Conservation (phyloP, 192 early-diverging fungal genomes). For the Rhizoclosmatium sp. region DNA sequence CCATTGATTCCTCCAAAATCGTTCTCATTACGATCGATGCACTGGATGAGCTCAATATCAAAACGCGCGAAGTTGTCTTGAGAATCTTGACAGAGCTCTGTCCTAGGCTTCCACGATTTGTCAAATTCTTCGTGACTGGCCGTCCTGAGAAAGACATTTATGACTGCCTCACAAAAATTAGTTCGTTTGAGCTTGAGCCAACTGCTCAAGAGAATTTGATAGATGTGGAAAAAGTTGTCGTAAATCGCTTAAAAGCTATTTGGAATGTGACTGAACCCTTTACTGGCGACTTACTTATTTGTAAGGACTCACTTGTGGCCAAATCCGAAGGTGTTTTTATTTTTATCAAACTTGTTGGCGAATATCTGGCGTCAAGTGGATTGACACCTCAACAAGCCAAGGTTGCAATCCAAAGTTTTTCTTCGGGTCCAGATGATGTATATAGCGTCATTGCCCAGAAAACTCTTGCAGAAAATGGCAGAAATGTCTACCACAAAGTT, state of each 20-base stretch:
- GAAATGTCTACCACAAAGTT: neutral
- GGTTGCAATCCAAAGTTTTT: neutral
- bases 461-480: neutral
- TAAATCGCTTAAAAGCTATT: neutral
- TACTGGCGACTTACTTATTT: neutral
- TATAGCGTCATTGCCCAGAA: neutral
- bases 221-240: slow-evolving; percentile 3
- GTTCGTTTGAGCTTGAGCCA: slow-evolving; percentile 13
- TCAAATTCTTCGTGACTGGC: slow-evolving; percentile 30
- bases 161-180: neutral
- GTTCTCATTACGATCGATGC: slow-evolving; percentile 36
- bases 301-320: neutral
- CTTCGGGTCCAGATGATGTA: slow-evolving; percentile 11
- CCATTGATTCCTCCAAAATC: neutral
- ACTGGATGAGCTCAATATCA: slow-evolving; percentile 27
- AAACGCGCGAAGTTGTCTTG: neutral
- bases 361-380: neutral
- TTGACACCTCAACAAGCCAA: neutral
- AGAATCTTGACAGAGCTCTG: slow-evolving; percentile 2
- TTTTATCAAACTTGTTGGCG: neutral
- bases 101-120: slow-evolving; percentile 6
- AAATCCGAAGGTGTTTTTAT: slow-evolving; percentile 43
- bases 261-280: neutral
- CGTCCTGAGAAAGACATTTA: slow-evolving; percentile 36
- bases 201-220: neutral